Percentiles rank a stretch among this genome's conserved stretches.
Evolutionary conservation across 208 protist genomes (phyloP).

Genomic region (Endotrypanum monterogeii): DNA sequence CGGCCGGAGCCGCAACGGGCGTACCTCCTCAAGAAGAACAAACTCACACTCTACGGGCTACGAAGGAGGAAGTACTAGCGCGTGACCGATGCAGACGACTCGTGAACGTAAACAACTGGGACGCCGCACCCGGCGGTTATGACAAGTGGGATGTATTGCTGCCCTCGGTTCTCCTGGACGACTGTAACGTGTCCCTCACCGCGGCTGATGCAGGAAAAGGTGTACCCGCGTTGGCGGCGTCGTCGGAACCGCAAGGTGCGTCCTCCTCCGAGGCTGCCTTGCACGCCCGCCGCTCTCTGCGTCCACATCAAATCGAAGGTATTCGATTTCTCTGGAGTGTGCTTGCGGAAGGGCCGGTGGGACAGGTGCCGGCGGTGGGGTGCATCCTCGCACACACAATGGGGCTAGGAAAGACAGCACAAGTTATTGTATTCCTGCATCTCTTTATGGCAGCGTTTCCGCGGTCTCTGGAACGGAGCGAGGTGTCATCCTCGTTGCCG

Average conservation of each 20-base stretch:
- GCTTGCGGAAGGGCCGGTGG: slow-evolving; percentile 72
- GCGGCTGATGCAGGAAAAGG: background rate
- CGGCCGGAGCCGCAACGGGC: background rate
- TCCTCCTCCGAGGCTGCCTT: background rate
- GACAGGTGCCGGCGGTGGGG: slow-evolving; percentile 74
- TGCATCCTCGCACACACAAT: slow-evolving; percentile 89
- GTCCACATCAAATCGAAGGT: slow-evolving; percentile 76
- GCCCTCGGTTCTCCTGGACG: slow-evolving; percentile 51
- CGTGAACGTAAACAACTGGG: slow-evolving; percentile 57
- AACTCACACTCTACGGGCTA: background rate
- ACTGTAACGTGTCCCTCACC: slow-evolving; percentile 6
- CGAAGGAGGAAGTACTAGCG: slow-evolving; percentile 5
- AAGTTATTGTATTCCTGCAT: slow-evolving; percentile 82
- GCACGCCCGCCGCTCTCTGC: slow-evolving; percentile 29
- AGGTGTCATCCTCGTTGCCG: slow-evolving; percentile 6
- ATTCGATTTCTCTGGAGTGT: slow-evolving; percentile 87
- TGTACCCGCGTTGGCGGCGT: background rate
- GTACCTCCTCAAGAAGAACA: background rate
- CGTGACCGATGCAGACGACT: slow-evolving; percentile 53
- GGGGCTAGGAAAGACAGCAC: slow-evolving; percentile 89
- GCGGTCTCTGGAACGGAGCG: background rate
- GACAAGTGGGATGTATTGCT: slow-evolving; percentile 56
- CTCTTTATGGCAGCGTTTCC: slow-evolving; percentile 51
- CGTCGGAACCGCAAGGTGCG: background rate
- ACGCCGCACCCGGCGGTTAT: slow-evolving; percentile 19